Percentiles rank a stretch among this genome's conserved stretches.
These are phyloP conservation scores for Antitrichia curtipendula DNA, from an alignment of 225 moss, liverwort and hornwort species.

Conservation along the genomic window DNA sequence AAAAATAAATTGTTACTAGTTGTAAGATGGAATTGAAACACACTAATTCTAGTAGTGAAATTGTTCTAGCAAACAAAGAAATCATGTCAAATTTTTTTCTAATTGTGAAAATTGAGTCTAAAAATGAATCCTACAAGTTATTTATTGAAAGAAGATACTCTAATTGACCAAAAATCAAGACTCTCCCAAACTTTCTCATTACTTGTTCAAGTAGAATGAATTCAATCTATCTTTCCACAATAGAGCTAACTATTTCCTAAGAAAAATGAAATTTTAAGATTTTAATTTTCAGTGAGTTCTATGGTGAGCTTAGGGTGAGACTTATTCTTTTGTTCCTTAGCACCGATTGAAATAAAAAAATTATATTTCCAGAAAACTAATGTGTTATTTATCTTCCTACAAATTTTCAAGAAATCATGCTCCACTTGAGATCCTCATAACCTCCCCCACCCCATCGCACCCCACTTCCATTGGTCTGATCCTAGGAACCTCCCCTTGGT, in stretches of 20 bases:
- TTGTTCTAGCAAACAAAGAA: background rate
- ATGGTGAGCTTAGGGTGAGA: background rate
- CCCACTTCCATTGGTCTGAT: no score
- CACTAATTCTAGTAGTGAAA: background rate
- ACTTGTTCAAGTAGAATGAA: no score
- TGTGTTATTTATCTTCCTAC: background rate
- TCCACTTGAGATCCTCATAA: background rate
- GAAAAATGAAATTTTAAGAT: no score
- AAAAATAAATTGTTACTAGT: no score
- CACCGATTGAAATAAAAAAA: background rate
- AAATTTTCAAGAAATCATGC: background rate
- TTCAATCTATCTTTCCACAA: background rate
- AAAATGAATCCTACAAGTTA: background rate
- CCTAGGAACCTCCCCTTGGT: background rate
- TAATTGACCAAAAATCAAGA: background rate
- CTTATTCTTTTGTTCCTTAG: fast-evolving
- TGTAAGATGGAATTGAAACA: background rate
- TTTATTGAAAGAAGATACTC: background rate
- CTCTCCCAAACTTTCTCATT: background rate
- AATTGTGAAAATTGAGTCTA: background rate
- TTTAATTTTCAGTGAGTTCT: background rate
- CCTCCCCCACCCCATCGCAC: no score
- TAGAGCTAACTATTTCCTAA: no score
- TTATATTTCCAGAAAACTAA: background rate
- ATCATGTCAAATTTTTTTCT: fast-evolving